Base-by-base conservation (phyloP, 805 yeast species). In the Pichia kluyveri region DNA sequence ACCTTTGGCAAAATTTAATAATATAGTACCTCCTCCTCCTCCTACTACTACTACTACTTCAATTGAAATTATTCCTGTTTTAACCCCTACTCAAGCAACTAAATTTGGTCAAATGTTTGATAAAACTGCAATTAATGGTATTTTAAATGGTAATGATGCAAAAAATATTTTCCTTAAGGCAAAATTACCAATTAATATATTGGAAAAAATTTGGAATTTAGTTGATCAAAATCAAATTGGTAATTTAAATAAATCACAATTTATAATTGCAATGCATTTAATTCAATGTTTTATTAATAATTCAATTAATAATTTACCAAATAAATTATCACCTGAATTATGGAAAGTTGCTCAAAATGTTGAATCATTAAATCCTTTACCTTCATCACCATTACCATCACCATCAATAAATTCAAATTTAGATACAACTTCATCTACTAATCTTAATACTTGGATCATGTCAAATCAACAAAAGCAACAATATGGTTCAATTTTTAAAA, bases 211-310 rank as follows among this genome's bases (percentile, higher is more conserved):
- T 50, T 93, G 99, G 99, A 76, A 76, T 46, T 71, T 91, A 49
- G 93, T 86, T 41, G 99, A 93, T 62, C 79, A 80, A 51, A 75
- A 76, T 46, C 81, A 81, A 56, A 67, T 76, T 1, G 99, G 99
- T 6, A 71, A 77, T 48, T 76, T 93, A 57, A 73, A 77, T 48
- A 77, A 81, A 60, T 74, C 81, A 15, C 90, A 87, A 61, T 93
- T 93, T 58, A 78, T 87, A 41, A 77, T 91, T 58, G 97, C 98
- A 8, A 91, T 93, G 99, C 95, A 86, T 66, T 73, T 93, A 61
- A 87, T 93, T 54, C 97, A 91, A 65, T 82, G 88, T 55, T 69
- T 83, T 32, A 71, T 88, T 58, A 77, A 79, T 57, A 75, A 73
- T 44, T 77, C 79, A 44, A 69, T 88, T 57, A 82, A 86, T 8